Conservation (phyloP, 768 basidiomycete species). For the Tricholoma matsutake region DNA sequence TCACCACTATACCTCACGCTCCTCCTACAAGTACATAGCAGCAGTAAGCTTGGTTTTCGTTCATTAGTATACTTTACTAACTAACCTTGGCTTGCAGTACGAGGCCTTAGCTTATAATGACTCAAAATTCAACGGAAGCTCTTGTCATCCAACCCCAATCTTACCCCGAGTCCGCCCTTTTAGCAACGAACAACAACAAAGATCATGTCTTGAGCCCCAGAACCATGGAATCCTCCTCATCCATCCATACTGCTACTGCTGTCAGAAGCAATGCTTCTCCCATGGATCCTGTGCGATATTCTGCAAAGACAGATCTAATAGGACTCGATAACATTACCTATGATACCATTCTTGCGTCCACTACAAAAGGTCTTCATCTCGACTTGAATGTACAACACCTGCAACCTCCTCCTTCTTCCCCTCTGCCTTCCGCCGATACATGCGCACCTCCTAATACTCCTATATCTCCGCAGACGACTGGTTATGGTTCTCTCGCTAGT, state of each 20-base stretch:
- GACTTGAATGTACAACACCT: neutral
- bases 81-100: too few species aligned
- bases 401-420: neutral
- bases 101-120: too few species aligned
- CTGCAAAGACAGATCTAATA: conserved; percentile 11
- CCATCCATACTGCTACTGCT: neutral
- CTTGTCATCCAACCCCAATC: neutral
- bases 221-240: neutral
- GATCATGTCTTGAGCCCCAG: neutral
- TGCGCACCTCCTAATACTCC: conserved; percentile 21
- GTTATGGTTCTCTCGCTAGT: conserved; percentile 9
- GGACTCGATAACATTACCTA: conserved; percentile 21
- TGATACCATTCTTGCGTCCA: conserved; percentile 21
- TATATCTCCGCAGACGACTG: neutral
- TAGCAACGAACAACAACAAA: neutral
- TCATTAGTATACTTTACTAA: too few species aligned
- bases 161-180: neutral
- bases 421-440: conserved; percentile 7
- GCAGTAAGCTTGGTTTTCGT: too few species aligned
- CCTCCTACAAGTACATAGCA: too few species aligned
- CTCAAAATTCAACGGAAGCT: neutral
- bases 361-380: conserved; percentile 12
- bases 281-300: neutral
- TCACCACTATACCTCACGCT: too few species aligned
- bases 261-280: neutral